phyloP scores from a whole-genome alignment of 2,329 filamentous ascomycete genomes.

The Chaetomium sp. region DNA sequence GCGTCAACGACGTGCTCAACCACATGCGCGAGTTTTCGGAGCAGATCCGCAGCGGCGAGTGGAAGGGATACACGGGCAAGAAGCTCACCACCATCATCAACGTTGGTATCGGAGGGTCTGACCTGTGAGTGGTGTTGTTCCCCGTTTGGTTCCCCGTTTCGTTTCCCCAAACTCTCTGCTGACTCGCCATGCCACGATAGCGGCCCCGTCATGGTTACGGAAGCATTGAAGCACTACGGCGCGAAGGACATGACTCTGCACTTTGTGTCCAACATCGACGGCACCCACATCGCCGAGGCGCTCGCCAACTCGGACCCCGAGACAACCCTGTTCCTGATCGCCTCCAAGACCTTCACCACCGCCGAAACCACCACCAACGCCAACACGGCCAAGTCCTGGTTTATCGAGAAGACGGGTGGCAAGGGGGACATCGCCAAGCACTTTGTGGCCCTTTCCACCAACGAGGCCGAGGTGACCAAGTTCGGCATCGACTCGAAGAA shows the following conservation, averaged over 20 bases:
- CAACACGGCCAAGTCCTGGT: constrained; percentile 96
- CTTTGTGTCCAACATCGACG: constrained; percentile 99
- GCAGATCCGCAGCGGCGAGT: constrained; percentile 89
- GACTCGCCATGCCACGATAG: constrained; percentile 46
- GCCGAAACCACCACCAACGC: constrained; percentile 97
- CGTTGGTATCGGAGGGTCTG: constrained; percentile 95
- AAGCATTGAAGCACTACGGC: constrained; percentile 94
- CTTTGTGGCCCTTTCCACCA: constrained; percentile 97
- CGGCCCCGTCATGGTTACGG: constrained; percentile 97
- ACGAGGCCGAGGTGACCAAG: constrained; percentile 92
- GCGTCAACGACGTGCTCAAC: constrained; percentile 84
- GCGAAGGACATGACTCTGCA: constrained; percentile 84
- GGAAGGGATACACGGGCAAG: constrained; percentile 98
- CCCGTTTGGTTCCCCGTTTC: not conserved
- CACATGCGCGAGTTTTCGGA: constrained; percentile 99
- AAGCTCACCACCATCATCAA: constrained; percentile 96
- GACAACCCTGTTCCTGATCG: constrained; percentile 97
- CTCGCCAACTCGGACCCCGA: constrained; percentile 87
- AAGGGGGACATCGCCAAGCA: constrained; percentile 94
- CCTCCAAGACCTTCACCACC: constrained; percentile 99
- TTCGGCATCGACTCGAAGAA: constrained; percentile 99
- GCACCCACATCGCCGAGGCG: constrained; percentile 95
- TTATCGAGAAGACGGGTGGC: constrained; percentile 76
- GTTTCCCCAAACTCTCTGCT: not conserved
- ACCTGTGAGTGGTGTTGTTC: constrained; percentile 69